Percentiles rank a stretch among this genome's conserved stretches.
Evolutionary conservation across 805 yeast species (phyloP).

Genomic region (Candida boleticola): DNA sequence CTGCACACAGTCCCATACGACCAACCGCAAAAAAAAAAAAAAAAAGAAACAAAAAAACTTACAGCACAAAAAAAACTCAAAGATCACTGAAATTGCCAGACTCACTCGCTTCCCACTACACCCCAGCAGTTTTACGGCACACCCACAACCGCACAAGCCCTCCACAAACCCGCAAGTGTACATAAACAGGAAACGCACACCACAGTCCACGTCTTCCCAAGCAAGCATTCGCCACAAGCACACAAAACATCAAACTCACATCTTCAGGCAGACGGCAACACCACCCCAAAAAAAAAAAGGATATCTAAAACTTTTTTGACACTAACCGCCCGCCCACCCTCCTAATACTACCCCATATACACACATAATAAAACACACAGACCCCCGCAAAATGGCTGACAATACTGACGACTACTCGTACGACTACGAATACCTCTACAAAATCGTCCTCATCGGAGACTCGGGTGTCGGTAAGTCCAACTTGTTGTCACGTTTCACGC

Average conservation of each 20-base stretch:
- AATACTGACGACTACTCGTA: constrained; percentile 46
- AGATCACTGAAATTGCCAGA: background rate
- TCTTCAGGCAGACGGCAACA: no score
- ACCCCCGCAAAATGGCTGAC: constrained; percentile 27
- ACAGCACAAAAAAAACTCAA: background rate
- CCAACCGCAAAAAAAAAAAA: no score
- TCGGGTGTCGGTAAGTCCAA: constrained; percentile 97
- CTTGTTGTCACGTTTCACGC: constrained; percentile 86
- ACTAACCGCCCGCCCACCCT: no score
- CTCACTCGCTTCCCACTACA: no score
- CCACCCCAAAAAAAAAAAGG: no score
- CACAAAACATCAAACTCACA: no score
- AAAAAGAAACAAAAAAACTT: background rate
- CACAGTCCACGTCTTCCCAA: background rate
- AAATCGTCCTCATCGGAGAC: constrained; percentile 95
- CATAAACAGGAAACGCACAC: no score
- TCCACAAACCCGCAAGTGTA: background rate
- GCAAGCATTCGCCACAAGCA: background rate
- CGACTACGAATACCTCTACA: constrained; percentile 90
- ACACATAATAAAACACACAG: background rate
- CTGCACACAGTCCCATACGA: background rate
- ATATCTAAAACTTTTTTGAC: no score
- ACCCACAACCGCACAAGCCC: background rate
- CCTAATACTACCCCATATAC: no score
- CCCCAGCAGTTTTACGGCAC: no score